Percentiles rank a stretch among this genome's conserved stretches.
phyloP scores from a whole-genome alignment of 1,139 yeast genomes.

The Geotrichum europaeum region DNA sequence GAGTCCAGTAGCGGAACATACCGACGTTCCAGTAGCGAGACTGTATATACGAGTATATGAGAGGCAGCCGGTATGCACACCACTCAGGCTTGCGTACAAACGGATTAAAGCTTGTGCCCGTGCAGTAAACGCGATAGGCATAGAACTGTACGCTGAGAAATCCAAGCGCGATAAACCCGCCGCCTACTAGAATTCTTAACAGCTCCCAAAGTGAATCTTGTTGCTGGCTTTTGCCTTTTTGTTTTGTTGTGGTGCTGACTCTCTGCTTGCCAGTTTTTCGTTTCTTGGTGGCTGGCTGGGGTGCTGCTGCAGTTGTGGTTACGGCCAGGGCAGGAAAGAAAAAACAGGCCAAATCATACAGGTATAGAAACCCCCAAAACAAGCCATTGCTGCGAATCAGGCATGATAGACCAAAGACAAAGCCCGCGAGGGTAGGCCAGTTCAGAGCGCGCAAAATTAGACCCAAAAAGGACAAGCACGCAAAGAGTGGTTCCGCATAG shows the following conservation, averaged over 20 bases:
- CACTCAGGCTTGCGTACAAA: constrained; percentile 53
- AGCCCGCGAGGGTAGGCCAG: constrained; percentile 51
- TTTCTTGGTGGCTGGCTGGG: not conserved
- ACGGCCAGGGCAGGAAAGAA: constrained; percentile 25
- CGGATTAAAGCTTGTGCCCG: constrained; percentile 28
- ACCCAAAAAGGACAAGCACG: constrained; percentile 58
- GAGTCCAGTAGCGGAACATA: constrained; percentile 73
- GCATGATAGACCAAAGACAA: constrained; percentile 50
- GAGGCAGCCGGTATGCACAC: constrained; percentile 57
- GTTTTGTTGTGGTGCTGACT: not conserved
- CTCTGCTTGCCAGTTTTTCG: not conserved
- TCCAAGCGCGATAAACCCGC: constrained; percentile 46
- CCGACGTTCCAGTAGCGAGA: constrained; percentile 80
- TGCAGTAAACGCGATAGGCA: constrained; percentile 60
- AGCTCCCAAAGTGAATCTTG: not conserved
- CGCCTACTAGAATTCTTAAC: constrained; percentile 41
- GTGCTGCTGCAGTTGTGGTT: not conserved
- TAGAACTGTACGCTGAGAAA: constrained; percentile 45
- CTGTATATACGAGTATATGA: constrained; percentile 73
- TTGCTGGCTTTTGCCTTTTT: not conserved
- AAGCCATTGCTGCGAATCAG: constrained; percentile 71
- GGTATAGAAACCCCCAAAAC: constrained; percentile 60
- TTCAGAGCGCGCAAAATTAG: constrained; percentile 41
- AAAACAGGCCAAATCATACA: constrained; percentile 44
- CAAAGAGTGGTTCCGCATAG: constrained; percentile 73